phyloP scores from a whole-genome alignment of 129 eudicot species.

The Flaveria bidentis region DNA sequence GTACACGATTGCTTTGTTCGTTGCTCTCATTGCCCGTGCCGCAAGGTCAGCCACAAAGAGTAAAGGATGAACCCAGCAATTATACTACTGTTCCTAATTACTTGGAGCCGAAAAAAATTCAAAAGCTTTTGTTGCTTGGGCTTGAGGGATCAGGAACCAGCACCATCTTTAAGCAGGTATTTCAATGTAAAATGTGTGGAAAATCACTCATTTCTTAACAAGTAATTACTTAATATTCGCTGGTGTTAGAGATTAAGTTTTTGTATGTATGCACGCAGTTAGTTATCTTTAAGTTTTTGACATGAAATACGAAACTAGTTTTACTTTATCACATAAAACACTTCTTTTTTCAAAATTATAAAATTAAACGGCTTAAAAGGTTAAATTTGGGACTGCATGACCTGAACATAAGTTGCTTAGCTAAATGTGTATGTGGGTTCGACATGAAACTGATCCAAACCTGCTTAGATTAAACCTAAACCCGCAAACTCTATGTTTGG shows the following conservation, averaged over 20 bases:
- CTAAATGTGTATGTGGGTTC: too few relatives aligned
- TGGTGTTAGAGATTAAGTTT: not conserved
- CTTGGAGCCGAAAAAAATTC: conserved; percentile 69
- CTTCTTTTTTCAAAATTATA: not conserved
- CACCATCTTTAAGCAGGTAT: conserved; percentile 64
- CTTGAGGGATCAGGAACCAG: conserved; percentile 59
- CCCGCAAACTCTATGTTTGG: too few relatives aligned
- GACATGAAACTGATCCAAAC: too few relatives aligned
- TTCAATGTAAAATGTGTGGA: too few relatives aligned
- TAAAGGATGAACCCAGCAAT: conserved; percentile 79
- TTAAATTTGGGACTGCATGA: too few relatives aligned
- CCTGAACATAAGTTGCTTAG: too few relatives aligned
- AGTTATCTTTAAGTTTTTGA: not conserved
- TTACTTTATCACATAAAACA: not conserved
- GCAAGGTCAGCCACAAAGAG: conserved; percentile 74
- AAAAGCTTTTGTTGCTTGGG: conserved; percentile 51
- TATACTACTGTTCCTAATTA: conserved; percentile 67
- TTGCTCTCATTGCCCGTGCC: conserved; percentile 89
- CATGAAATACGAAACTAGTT: not conserved
- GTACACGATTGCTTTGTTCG: conserved; percentile 72
- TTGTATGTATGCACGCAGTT: not conserved
- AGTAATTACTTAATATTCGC: not conserved
- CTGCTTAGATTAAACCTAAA: too few relatives aligned
- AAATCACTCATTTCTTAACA: not conserved
- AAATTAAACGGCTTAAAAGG: not conserved